A percentile compares a stretch with the other conserved stretches of the same genome.
Conservation (phyloP, 148 eudicot genomes). For the Cornus controversa region DNA sequence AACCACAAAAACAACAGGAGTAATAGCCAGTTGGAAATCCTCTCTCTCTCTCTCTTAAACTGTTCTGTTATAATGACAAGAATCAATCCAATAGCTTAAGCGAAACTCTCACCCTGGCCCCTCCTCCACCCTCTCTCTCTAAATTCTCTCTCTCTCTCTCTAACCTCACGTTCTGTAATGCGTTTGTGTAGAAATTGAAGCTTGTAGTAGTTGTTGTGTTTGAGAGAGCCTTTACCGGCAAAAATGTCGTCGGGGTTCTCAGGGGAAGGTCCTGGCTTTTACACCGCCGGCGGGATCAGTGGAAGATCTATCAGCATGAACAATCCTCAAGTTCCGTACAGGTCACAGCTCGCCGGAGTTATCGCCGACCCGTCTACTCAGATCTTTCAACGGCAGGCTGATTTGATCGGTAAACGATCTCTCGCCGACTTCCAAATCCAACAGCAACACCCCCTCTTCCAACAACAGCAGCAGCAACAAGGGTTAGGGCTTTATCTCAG, state of each 20-base stretch:
- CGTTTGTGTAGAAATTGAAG: slow-evolving; percentile 10
- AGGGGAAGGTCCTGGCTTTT: slow-evolving; percentile 40
- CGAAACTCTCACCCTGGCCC: neutral
- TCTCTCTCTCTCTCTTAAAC: slow-evolving; percentile 15
- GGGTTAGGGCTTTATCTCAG: slow-evolving; percentile 39
- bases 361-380: slow-evolving; percentile 40
- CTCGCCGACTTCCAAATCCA: slow-evolving; percentile 60
- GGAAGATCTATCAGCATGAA: slow-evolving; percentile 28
- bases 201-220: neutral
- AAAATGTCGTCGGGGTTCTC: slow-evolving; percentile 65
- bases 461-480: slow-evolving; percentile 21
- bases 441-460: slow-evolving; percentile 36
- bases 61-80: slow-evolving; percentile 27
- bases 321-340: slow-evolving; percentile 18
- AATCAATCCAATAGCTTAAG: slow-evolving; percentile 29
- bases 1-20: slow-evolving; percentile 2
- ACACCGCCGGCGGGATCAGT: slow-evolving; percentile 15
- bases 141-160: slow-evolving; percentile 25
- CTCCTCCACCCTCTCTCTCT: neutral
- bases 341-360: slow-evolving; percentile 31
- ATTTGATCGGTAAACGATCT: slow-evolving; percentile 69
- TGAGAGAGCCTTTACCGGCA: neutral
- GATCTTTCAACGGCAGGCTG: slow-evolving; percentile 48
- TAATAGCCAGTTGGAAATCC: neutral
- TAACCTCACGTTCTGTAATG: slow-evolving; percentile 25